Base-by-base conservation (phyloP, 345 rosid species). In the Populus deltoides region DNA sequence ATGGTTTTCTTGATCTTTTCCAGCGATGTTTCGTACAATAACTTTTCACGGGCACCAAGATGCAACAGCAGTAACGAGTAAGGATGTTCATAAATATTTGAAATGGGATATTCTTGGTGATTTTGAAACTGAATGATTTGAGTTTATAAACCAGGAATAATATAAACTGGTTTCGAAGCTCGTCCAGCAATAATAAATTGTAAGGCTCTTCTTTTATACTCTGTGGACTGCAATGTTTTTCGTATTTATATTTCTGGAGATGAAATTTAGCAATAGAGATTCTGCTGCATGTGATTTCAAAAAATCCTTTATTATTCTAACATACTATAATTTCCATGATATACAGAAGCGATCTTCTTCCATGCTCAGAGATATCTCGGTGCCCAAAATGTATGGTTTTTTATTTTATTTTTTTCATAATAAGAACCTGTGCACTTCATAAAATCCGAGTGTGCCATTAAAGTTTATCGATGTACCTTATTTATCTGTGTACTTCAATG, bases 11-110 rank as follows among this genome's bases (percentile, higher is more conserved):
- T 17, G 41, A 31, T 31, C 18, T 38, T 31, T 66, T 66, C 0
- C 51, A 68, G 71, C 18, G 71, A 68, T 47, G 25, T 68, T 38
- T 68, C 71, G 9, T 68, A 68, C 49, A 68, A 68, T 1, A 68
- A 68, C 49, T 1, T 68, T 1, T 18, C 71, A 68, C 0, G 27
- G 29, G 3, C 47, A 9, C 24, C 9, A 36, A 0, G n/a, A 4
- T 68, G 71, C 24, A 25, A 5, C 33, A 43, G 41, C 12, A 11
- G 10, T 3, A 22, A n/a, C 2, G 6, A 17, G 71, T 68, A 38
- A 68, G 71, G 27, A 36, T 22, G 4, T 27, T 63, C 33, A 63
- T 15, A 63, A 63, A 39, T 63, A 8, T 5, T 55, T 24, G 25
- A 63, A 27, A n/a, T 63, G 7, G 17, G 16, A 63, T 24, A 24